Conservation (phyloP, 208 protist species). For the Crithidia thermophila region DNA sequence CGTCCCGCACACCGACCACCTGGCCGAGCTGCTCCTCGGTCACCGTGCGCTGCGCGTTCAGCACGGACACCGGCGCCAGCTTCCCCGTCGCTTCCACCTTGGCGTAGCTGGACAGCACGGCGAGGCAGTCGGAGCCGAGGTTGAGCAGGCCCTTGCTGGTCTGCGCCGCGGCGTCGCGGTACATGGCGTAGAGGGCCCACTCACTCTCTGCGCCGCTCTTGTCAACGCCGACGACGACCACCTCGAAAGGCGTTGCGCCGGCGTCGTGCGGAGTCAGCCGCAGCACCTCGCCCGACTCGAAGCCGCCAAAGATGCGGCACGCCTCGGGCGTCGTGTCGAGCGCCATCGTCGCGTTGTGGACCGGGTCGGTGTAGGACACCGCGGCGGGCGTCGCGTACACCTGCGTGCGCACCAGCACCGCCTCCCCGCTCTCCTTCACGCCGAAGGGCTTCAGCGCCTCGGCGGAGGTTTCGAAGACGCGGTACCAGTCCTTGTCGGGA, state of each 20-base stretch:
- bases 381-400: constrained; percentile 46
- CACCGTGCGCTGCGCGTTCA: constrained; percentile 54
- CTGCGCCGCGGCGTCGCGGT: constrained; percentile 39
- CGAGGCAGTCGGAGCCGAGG: constrained; percentile 66
- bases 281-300: constrained; percentile 69
- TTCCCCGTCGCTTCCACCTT: constrained; percentile 32
- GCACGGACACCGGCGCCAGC: constrained; percentile 35
- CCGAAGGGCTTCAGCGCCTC: constrained; percentile 62
- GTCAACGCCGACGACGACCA: constrained; percentile 76
- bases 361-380: constrained; percentile 64
- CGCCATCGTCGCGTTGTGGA: constrained; percentile 27
- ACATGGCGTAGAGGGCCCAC: constrained; percentile 62
- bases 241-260: constrained; percentile 26
- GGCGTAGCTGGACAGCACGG: constrained; percentile 54
- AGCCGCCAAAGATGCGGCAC: constrained; percentile 70
- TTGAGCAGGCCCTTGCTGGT: constrained; percentile 50
- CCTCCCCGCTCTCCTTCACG: constrained; percentile 46
- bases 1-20: constrained; percentile 80
- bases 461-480: constrained; percentile 62
- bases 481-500: constrained; percentile 78
- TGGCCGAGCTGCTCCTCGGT: constrained; percentile 76
- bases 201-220: constrained; percentile 57
- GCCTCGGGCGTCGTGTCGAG: constrained; percentile 68
- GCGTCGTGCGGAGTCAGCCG: constrained; percentile 23
- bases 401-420: constrained; percentile 42